Evolutionary conservation across 108 stramenopile genomes (phyloP).

Genomic region (Parmales sp.): DNA sequence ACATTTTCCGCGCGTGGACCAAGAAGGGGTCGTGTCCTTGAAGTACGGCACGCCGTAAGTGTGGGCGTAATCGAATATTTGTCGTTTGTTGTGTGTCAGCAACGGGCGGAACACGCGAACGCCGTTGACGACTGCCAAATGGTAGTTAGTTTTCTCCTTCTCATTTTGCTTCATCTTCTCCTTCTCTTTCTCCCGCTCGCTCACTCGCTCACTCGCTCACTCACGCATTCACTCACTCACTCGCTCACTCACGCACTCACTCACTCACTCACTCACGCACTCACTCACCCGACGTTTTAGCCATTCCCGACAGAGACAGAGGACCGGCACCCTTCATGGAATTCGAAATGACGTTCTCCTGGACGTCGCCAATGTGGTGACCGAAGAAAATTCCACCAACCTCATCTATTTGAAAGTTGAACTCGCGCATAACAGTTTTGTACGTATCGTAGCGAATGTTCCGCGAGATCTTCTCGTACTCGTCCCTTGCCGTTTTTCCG

Average conservation of each 20-base stretch:
- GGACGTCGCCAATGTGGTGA: constrained; percentile 91
- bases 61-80: constrained; percentile 72
- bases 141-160: constrained; percentile 9
- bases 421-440: constrained; percentile 29
- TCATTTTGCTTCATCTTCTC: background rate
- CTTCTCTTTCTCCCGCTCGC: too few species aligned
- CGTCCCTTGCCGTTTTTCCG: constrained; percentile 80
- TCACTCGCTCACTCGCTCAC: too few species aligned
- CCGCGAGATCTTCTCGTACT: constrained; percentile 78
- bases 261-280: too few species aligned
- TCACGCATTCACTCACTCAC: too few species aligned
- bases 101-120: constrained; percentile 80
- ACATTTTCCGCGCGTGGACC: constrained; percentile 92
- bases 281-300: background rate
- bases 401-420: background rate
- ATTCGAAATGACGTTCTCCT: constrained; percentile 93
- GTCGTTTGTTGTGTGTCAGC: constrained; percentile 35
- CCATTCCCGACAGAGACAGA: constrained; percentile 77
- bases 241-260: too few species aligned
- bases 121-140: constrained; percentile 68
- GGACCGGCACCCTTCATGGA: constrained; percentile 81
- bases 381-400: constrained; percentile 78
- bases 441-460: constrained; percentile 76
- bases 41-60: constrained; percentile 87
- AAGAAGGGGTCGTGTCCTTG: constrained; percentile 85